Base-by-base conservation (phyloP, 2,329 filamentous ascomycete genomes). In the Colletotrichum costaricense region DNA sequence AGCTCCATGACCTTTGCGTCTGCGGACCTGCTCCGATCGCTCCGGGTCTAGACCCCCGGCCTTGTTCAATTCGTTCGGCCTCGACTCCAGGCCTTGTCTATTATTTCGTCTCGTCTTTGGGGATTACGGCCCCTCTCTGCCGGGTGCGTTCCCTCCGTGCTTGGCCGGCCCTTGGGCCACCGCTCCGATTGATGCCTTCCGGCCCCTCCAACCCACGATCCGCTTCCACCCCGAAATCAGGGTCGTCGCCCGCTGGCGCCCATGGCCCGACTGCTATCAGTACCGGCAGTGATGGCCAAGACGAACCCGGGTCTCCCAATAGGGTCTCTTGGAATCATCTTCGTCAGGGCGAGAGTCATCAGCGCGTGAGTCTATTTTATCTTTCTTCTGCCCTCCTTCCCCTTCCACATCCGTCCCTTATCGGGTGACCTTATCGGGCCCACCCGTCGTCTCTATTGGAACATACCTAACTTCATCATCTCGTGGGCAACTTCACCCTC, bases 151-250 rank as follows among this genome's bases (percentile, higher is more conserved):
- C 46, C 56, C 46, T 62, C 33, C 58, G 66, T 26, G 12, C 64
- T 54, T 35, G 46, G 55, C 35, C 67, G 35, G 60, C 60, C 49
- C 14, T 30, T 59, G 46, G 67, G 70, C 60, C 70, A 63, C 35
- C 67, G 67, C 55, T 70, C 56, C 70, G 60, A 60, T 73, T 73
- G 70, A 73, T 73, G 70, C 67, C 70, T 73, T 73, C 67, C 67
- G 70, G 67, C 70, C 67, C 56, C 26, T 49, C 60, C 30, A 70
- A 67, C 35, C 33, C 70, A 70, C 67, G 67, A 73, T 73, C 70
- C 67, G 67, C 66, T 30, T 73, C 70, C 3, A 26, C 56, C 33
- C 56, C 33, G 67, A 70, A 49, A 66, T 33, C 67, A 56, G 70
- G 35, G 46, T 70, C 46, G 67, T 60, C 60, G 33, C 70, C 46